Conservation (phyloP, 352 stramenopile genomes). For the Blastocystis sp. region DNA sequence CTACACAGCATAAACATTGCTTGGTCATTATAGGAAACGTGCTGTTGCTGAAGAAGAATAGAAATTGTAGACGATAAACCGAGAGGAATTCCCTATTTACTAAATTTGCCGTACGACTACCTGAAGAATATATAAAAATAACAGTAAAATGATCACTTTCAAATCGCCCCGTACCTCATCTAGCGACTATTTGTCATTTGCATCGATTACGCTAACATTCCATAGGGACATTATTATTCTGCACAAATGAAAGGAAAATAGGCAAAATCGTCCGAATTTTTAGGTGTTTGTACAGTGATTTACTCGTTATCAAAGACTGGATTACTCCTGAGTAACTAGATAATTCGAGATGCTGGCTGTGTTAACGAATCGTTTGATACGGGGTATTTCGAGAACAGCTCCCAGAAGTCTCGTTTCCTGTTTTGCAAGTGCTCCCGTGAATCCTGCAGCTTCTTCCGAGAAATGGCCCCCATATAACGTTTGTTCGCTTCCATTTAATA, state of each 20-base stretch:
- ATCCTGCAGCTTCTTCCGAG: not conserved
- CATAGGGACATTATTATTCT: not conserved
- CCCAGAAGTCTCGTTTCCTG: not conserved
- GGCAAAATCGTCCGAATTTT: not conserved
- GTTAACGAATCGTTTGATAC: not conserved
- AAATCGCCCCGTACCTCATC: not conserved
- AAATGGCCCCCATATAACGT: slow-evolving; percentile 62
- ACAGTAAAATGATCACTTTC: slow-evolving; percentile 71
- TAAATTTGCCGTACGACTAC: not conserved
- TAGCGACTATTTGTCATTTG: not conserved
- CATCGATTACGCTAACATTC: not conserved
- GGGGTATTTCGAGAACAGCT: not conserved
- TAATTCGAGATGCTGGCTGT: not conserved
- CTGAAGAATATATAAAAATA: slow-evolving; percentile 81
- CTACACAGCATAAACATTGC: slow-evolving; percentile 81
- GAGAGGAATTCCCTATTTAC: slow-evolving; percentile 74
- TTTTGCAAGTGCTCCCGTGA: not conserved
- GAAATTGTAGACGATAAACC: slow-evolving; percentile 78
- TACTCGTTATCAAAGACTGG: not conserved
- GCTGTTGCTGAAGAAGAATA: slow-evolving; percentile 81
- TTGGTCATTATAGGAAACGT: slow-evolving; percentile 76
- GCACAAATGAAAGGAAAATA: not conserved
- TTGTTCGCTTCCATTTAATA: slow-evolving; percentile 56
- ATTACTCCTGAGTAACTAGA: not conserved
- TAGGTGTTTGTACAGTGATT: not conserved